phyloP scores from a whole-genome alignment of 257 asterid species.

The Schizonepeta tenuifolia region DNA sequence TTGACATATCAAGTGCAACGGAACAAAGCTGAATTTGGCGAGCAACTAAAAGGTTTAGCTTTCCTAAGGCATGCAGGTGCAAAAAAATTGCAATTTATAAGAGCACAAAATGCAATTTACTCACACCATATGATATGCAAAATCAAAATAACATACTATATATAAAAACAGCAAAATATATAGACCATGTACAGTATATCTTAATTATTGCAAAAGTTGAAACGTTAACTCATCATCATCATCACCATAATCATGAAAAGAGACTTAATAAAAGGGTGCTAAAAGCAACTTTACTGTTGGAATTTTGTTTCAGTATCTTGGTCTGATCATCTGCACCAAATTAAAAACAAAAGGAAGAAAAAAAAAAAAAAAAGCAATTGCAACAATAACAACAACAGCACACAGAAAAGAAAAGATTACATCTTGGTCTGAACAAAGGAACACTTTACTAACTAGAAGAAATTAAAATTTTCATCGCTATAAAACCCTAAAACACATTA shows the following conservation, averaged over 20 bases:
- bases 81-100: no score
- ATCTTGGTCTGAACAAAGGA: constrained; percentile 4
- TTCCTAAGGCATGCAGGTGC: no score
- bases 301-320: background rate
- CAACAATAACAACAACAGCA: background rate
- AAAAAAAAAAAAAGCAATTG: no score
- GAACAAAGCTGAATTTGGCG: background rate
- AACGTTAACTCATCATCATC: background rate
- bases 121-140: background rate
- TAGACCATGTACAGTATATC: no score
- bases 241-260: constrained; percentile 14
- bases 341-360: background rate
- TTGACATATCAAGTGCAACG: background rate
- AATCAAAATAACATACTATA: constrained; percentile 13
- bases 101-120: no score
- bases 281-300: constrained; percentile 15
- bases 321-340: constrained; percentile 14
- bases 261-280: background rate
- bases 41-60: no score
- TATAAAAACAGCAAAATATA: background rate
- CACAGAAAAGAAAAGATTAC: constrained; percentile 1
- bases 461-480: background rate
- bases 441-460: background rate
- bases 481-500: constrained; percentile 8
- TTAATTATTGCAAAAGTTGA: background rate